Percentiles rank a stretch among this genome's conserved stretches.
Conservation (phyloP, 345 rosid genomes). For the Gossypium stocksii region DNA sequence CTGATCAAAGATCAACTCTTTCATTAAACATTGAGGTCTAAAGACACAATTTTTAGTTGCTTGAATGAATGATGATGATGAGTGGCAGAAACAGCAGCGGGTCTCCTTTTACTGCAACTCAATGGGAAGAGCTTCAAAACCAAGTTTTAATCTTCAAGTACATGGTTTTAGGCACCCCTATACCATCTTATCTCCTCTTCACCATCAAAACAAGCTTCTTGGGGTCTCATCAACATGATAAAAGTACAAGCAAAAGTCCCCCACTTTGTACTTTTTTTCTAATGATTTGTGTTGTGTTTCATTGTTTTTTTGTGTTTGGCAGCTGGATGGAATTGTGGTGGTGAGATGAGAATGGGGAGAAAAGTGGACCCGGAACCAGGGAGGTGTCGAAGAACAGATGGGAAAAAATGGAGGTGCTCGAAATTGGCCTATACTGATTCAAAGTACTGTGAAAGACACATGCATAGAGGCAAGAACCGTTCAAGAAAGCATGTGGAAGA, state of each 20-base stretch:
- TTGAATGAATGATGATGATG: constrained; percentile 8
- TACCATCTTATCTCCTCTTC: constrained; percentile 64
- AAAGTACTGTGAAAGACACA: constrained; percentile 88
- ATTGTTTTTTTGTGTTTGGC: not conserved
- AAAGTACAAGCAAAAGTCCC: not conserved
- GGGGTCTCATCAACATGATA: constrained; percentile 25
- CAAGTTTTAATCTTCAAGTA: constrained; percentile 85
- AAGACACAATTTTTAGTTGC: not conserved
- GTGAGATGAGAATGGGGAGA: constrained; percentile 31
- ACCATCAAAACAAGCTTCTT: constrained; percentile 44
- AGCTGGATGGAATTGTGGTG: constrained; percentile 16
- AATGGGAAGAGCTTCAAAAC: constrained; percentile 88
- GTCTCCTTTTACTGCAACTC: constrained; percentile 41
- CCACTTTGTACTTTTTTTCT: not conserved
- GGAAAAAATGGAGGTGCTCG: constrained; percentile 94
- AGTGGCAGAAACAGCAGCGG: constrained; percentile 6
- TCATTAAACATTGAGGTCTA: not conserved
- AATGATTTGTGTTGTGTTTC: not conserved
- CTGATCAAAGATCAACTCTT: not conserved
- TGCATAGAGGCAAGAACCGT: constrained; percentile 96
- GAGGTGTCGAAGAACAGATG: constrained; percentile 77
- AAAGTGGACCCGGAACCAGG: constrained; percentile 81
- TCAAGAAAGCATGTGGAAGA: constrained; percentile 89
- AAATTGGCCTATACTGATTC: constrained; percentile 75
- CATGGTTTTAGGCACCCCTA: constrained; percentile 57